Base-by-base conservation (phyloP, 352 stramenopile species). In the Phytophthora chlamydospora region DNA sequence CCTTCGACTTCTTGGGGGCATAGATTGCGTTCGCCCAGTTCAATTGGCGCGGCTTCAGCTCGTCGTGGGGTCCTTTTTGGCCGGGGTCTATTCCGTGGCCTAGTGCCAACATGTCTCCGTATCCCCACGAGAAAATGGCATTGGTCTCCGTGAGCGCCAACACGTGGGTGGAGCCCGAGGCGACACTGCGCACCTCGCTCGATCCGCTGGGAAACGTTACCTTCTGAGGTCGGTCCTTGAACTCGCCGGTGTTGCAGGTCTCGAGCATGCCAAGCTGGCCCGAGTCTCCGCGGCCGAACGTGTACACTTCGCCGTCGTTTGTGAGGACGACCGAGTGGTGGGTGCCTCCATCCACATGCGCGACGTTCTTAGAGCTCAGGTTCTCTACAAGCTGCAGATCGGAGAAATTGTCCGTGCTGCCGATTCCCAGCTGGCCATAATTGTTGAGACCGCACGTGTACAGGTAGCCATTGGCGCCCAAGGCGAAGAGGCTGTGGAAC, bases 371-470 rank as follows among this genome's bases (percentile, higher is more conserved):
- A 65, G 66, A 51, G 45, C 73, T 81, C 2, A 94, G 60, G 47
- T 85, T 73, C 16, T 91, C 83, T n/a, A 94, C 85, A 40, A 94
- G 80, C 60, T 91, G 79, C 38, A 90, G 58, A 47, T 83, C 76
- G 4, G 52, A 60, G 55, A 73, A 82, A 66, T 94, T 94, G 27
- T 82, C 80, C 29, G 78, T 90, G 70, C 90, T 88, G 14, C 95
- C 95, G 40, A 98, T 75, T n/a, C 97, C 97, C 17, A 99, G 64
- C 69, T 99, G 97, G 9, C 97, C 97, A 74, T 98, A 99, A 53
- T 98, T 97, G 83, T 98, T 99, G 5, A 98, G 80, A 5, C 97
- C 97, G 48, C 80, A 93, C 6, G 85, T 80, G 77, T 97, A 99
- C 4, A 99, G 68, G 55, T 90, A 88, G 27, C 85, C 85, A 41